A percentile compares a stretch with the other conserved stretches of the same genome.
phyloP scores from a whole-genome alignment of 2,329 filamentous ascomycete species.

The Exophiala aquamarina region DNA sequence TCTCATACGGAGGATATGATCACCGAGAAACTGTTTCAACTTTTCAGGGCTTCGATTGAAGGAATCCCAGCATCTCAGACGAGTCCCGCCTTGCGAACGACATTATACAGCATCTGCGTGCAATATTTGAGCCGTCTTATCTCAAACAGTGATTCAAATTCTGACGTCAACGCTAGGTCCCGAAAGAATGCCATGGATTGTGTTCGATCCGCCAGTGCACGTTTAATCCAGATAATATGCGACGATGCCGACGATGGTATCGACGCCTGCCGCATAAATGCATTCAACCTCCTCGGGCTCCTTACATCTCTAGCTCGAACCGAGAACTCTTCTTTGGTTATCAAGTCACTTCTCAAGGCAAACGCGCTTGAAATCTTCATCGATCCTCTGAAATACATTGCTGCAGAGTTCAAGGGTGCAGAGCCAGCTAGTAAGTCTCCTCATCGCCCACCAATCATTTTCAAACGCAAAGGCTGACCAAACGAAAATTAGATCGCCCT shows the following conservation, averaged over 20 bases:
- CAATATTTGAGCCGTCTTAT: conserved; percentile 73
- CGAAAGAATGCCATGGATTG: conserved; percentile 61
- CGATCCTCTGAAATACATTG: conserved; percentile 77
- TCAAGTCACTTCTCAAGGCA: conserved; percentile 76
- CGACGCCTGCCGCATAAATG: conserved; percentile 77
- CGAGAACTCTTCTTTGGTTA: conserved; percentile 70
- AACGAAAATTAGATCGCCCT: conserved; percentile 47
- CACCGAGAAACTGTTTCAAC: conserved; percentile 84
- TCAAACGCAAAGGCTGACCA: too few relatives aligned
- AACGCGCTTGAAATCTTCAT: conserved; percentile 92
- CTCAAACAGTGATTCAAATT: conserved; percentile 46
- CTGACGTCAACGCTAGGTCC: conserved; percentile 44
- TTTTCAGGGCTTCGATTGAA: conserved; percentile 83
- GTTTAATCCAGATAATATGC: conserved; percentile 81
- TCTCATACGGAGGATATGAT: conserved; percentile 64
- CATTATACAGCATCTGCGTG: conserved; percentile 90
- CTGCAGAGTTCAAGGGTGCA: conserved; percentile 67
- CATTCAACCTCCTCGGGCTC: conserved; percentile 78
- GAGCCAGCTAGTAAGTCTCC: conserved; percentile 54
- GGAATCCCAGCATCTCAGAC: conserved; percentile 72
- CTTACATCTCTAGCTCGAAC: conserved; percentile 71
- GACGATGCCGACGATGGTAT: conserved; percentile 90
- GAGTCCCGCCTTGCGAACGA: conserved; percentile 72
- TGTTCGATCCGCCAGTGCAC: conserved; percentile 76
- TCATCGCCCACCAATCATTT: not conserved